Evolutionary conservation across 2,329 filamentous ascomycete species (phyloP), one percentile per base, ranked within the genome.

Genomic region (Diplodia mutila): DNA sequence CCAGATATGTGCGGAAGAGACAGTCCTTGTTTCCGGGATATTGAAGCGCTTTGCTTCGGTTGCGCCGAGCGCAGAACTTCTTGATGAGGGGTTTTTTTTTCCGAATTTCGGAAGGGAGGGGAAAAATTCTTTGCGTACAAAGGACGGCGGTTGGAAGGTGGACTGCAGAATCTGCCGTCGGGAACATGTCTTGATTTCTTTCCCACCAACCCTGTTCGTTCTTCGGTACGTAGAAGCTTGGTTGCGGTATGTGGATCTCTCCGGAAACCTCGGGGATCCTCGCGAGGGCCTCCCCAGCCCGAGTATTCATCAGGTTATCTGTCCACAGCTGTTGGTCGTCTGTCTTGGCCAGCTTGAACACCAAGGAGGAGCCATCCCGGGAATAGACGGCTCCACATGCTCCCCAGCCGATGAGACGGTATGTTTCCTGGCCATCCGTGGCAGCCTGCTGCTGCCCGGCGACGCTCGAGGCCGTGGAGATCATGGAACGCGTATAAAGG

Each of bases 1-100:
- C 85, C 0, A 87, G 73, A 59, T 86, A 87, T 0, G 80, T 78
- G 1, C 85, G 80, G 12, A 85, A 73, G 0, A 87, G 74, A 57
- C 84, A 87, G 67, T 84, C 80, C n/a, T 79, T 66, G 46, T 75
- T 72, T n/a, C 67, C 69, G 23, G 21, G 46, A 23, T 65, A 70
- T 5, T 18, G 46, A 42, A 34, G 18, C 6, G 61, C 61, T 4
- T 21, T 21, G 2, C 6, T 11, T 16, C 53, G 11, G 32, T 21
- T 18, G 1, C 25, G 25, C 8, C 49, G 49, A 12, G 46, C 2
- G 51, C 61, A 65, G 34, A 46, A 65, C 16, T n/a, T 21, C 9
- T 54, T 2, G 34, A 65, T 65, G n/a, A 65, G 61, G n/a, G n/a
- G n/a, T n/a, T n/a, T n/a, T 9, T 16, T 39, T 4, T 2, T 21